Percentiles rank a stretch among this genome's conserved stretches.
These are phyloP conservation scores for Ophiostoma pallidulum DNA, from an alignment of 2,329 filamentous ascomycete species.

Conservation along the genomic window DNA sequence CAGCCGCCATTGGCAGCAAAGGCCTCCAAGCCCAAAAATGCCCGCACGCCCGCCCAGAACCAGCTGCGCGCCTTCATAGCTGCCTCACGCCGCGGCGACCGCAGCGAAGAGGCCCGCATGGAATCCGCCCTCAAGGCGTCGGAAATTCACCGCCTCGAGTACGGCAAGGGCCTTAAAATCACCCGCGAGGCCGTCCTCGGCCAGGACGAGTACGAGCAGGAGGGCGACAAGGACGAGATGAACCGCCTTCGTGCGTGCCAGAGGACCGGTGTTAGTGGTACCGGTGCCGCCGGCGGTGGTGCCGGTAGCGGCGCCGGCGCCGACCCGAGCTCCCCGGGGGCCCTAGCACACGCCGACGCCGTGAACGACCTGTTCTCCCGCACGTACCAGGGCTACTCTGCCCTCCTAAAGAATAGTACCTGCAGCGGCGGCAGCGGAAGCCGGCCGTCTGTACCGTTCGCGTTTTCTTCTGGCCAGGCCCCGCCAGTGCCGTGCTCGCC, in stretches of 20 bases:
- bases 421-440: not conserved
- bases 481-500: too few species aligned
- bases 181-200: slow-evolving; percentile 64
- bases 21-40: too few species aligned
- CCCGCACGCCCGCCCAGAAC: slow-evolving; percentile 33
- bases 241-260: slow-evolving; percentile 27
- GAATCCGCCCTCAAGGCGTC: slow-evolving; percentile 82
- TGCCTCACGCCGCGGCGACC: slow-evolving; percentile 76
- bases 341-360: too few species aligned
- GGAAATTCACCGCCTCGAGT: too few species aligned
- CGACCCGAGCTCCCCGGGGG: too few species aligned
- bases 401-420: not conserved
- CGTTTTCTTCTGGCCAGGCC: too few species aligned
- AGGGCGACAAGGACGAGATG: slow-evolving; percentile 93
- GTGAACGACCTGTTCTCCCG: too few species aligned
- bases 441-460: not conserved
- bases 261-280: too few species aligned
- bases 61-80: slow-evolving; percentile 87
- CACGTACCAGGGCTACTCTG: too few species aligned
- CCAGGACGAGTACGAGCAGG: slow-evolving; percentile 75
- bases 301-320: not conserved
- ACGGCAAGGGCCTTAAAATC: too few species aligned
- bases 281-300: too few species aligned
- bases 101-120: slow-evolving; percentile 76
- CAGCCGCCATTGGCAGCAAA: too few species aligned